Percentiles rank a stretch among this genome's conserved stretches.
These are phyloP conservation scores for Elsinoe ampelina DNA, from an alignment of 2,329 filamentous ascomycete species.

Conservation along the genomic window DNA sequence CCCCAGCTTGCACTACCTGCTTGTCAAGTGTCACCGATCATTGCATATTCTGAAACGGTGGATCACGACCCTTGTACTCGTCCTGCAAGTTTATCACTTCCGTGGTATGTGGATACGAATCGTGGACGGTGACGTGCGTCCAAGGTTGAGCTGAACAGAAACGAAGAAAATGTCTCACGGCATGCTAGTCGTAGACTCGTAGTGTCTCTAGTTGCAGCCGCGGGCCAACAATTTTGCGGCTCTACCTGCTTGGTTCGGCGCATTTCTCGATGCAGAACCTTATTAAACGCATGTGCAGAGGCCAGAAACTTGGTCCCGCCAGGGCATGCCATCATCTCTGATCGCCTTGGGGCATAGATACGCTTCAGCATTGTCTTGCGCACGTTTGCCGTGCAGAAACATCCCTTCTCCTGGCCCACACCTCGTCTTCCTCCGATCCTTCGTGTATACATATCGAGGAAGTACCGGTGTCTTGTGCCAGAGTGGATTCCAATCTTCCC, in stretches of 20 bases:
- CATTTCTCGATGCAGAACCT: too few relatives aligned
- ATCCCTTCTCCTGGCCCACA: not conserved
- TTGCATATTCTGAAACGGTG: constrained; percentile 5
- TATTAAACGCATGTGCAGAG: too few relatives aligned
- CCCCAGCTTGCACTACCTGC: not conserved
- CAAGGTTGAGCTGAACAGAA: not conserved
- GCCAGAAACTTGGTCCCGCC: not conserved
- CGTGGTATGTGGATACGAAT: too few relatives aligned
- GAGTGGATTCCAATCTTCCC: constrained; percentile 8
- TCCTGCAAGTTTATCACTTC: too few relatives aligned
- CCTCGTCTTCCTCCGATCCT: not conserved
- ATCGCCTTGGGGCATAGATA: not conserved
- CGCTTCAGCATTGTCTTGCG: constrained; percentile 9
- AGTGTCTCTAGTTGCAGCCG: not conserved
- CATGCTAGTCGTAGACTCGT: not conserved
- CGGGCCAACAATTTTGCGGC: not conserved
- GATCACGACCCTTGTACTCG: not conserved
- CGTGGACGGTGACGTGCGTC: not conserved
- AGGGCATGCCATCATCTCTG: not conserved
- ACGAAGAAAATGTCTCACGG: constrained; percentile 1
- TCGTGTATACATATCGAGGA: not conserved
- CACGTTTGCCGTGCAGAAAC: constrained; percentile 8
- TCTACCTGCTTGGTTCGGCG: too few relatives aligned
- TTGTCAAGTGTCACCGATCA: constrained; percentile 11
- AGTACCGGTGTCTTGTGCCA: not conserved